These are phyloP conservation scores for Physaria fendleri DNA, from an alignment of 345 rosid species.

Conservation along the genomic window DNA sequence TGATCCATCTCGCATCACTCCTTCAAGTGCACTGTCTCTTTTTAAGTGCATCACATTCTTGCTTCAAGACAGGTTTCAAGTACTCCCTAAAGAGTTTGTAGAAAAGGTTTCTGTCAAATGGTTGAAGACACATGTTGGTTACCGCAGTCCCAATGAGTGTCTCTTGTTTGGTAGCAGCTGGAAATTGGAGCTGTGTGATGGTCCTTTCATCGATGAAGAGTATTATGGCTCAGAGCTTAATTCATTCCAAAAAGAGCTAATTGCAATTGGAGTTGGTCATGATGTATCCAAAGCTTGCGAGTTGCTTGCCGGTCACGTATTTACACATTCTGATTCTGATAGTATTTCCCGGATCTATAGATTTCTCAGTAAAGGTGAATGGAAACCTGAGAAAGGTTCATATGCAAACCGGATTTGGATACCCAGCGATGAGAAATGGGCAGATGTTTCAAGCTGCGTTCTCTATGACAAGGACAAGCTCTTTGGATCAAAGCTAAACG, in stretches of 20 bases:
- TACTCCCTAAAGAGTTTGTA: constrained; percentile 30
- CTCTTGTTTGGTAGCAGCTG: constrained; percentile 38
- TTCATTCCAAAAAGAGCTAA: constrained; percentile 37
- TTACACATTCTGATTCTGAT: constrained; percentile 33
- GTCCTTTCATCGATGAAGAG: constrained; percentile 65
- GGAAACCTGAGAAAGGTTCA: constrained; percentile 32
- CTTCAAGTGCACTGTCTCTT: constrained; percentile 35
- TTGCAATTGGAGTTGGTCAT: constrained; percentile 40
- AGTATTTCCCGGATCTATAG: constrained; percentile 45
- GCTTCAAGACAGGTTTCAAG: constrained; percentile 8
- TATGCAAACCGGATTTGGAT: constrained; percentile 41
- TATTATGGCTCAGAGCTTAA: constrained; percentile 41
- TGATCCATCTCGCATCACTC: constrained; percentile 23
- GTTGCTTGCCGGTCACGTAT: constrained; percentile 38
- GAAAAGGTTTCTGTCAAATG: constrained; percentile 36
- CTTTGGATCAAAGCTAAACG: constrained; percentile 39
- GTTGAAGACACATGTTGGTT: constrained; percentile 57
- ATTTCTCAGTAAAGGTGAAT: constrained; percentile 28
- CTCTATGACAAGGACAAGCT: constrained; percentile 44
- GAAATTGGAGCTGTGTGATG: constrained; percentile 45
- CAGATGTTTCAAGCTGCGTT: constrained; percentile 39
- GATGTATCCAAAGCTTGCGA: constrained; percentile 24
- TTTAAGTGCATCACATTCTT: constrained; percentile 39
- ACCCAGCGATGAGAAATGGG: constrained; percentile 48
- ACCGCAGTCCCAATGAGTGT: constrained; percentile 41